Percentiles rank a stretch among this genome's conserved stretches.
phyloP scores from a whole-genome alignment of 129 eudicot species.

The Chrysanthemum seticuspe region DNA sequence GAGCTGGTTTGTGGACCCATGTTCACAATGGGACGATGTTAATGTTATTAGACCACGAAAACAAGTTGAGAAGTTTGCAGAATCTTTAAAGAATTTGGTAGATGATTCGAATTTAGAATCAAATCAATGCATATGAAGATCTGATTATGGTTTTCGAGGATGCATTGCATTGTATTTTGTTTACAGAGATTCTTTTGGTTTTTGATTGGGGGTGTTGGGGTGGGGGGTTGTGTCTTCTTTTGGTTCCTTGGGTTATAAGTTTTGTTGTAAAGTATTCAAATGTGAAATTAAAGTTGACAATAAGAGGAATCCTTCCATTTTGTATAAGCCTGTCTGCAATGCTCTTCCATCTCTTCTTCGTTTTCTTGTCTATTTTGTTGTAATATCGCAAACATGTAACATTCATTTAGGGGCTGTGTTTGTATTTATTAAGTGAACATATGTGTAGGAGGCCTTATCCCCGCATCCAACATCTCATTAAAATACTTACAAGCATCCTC shows the following conservation, averaged over 20 bases:
- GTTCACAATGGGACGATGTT: constrained; percentile 91
- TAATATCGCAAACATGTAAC: constrained; percentile 15
- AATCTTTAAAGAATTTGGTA: constrained; percentile 41
- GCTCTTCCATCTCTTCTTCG: constrained; percentile 19
- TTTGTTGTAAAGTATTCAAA: constrained; percentile 36
- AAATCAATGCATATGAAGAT: constrained; percentile 57
- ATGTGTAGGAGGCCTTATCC: constrained; percentile 75
- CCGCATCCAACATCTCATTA: constrained; percentile 83
- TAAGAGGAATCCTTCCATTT: constrained; percentile 30
- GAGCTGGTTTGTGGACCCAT: constrained; percentile 76
- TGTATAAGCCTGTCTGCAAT: constrained; percentile 30
- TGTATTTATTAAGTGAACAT: constrained; percentile 33
- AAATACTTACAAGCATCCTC: constrained; percentile 65
- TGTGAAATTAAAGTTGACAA: constrained; percentile 9
- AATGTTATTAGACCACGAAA: constrained; percentile 78
- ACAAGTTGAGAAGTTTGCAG: constrained; percentile 52
- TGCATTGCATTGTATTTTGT: constrained; percentile 31
- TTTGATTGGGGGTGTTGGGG: no score
- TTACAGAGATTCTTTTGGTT: constrained; percentile 29
- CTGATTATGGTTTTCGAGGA: constrained; percentile 20
- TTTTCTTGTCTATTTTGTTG: constrained; percentile 17
- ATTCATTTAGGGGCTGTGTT: constrained; percentile 17
- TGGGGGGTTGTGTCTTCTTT: no score
- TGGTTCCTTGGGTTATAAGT: constrained; percentile 15
- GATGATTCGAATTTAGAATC: constrained; percentile 49